These are phyloP conservation scores for Spizellomyces punctatus DNA, from an alignment of 192 early-diverging fungal genomes.

Conservation along the genomic window DNA sequence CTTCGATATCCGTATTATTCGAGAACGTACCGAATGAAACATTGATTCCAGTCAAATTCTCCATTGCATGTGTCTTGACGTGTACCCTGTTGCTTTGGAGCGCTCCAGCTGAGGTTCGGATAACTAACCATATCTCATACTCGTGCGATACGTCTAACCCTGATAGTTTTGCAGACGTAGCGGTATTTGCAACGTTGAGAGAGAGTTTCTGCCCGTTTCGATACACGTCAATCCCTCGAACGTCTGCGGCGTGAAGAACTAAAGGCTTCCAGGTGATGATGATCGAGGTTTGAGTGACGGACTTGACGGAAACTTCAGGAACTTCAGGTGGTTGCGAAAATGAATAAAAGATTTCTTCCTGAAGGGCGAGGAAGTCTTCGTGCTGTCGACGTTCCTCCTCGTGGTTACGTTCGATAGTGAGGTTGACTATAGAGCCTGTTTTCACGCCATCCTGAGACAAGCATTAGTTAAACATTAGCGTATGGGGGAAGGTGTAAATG, in stretches of 20 bases:
- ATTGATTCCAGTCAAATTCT: constrained; percentile 96
- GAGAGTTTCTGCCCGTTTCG: constrained; percentile 80
- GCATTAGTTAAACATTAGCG: neutral
- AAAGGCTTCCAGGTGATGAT: constrained; percentile 92
- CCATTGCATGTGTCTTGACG: constrained; percentile 87
- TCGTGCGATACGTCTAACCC: constrained; percentile 90
- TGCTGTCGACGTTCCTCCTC: constrained; percentile 82
- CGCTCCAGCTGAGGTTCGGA: constrained; percentile 90
- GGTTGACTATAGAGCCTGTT: constrained; percentile 94
- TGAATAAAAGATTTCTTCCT: constrained; percentile 78
- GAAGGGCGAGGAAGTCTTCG: constrained; percentile 81
- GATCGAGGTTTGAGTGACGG: constrained; percentile 74
- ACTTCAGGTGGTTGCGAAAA: constrained; percentile 79
- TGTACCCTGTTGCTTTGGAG: constrained; percentile 76
- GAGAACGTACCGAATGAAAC: constrained; percentile 91
- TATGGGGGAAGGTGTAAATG: too few relatives aligned
- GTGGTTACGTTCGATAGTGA: constrained; percentile 89
- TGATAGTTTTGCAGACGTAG: constrained; percentile 73
- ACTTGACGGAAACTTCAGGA: constrained; percentile 78
- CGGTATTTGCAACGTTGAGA: constrained; percentile 53
- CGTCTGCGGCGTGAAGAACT: constrained; percentile 75
- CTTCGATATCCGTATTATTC: constrained; percentile 72
- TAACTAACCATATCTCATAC: constrained; percentile 86
- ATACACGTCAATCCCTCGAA: constrained; percentile 90
- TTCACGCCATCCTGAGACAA: constrained; percentile 69